Percentiles rank a stretch among this genome's conserved stretches.
phyloP scores from a whole-genome alignment of 73 alveolate species.

The Blepharisma japonicum region DNA sequence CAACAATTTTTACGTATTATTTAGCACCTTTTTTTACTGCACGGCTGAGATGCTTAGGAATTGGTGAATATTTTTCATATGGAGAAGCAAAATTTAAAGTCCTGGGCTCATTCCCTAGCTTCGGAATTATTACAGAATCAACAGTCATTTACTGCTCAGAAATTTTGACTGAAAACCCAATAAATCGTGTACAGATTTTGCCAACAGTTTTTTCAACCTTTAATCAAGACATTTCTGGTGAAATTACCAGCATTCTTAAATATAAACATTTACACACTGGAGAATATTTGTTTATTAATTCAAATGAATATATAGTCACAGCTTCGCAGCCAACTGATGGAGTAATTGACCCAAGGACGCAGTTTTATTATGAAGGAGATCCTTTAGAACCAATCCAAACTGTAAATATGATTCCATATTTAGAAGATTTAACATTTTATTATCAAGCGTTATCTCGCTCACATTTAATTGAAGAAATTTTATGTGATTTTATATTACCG shows the following conservation, averaged over 20 bases:
- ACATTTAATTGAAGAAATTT: not conserved
- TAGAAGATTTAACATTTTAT: slow-evolving; percentile 16
- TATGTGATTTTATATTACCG: not conserved
- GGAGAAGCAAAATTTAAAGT: not conserved
- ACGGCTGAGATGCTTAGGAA: slow-evolving; percentile 1
- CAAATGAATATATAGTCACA: not conserved
- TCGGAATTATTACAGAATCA: slow-evolving; percentile 7
- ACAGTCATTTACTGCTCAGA: slow-evolving; percentile 21
- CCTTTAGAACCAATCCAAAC: slow-evolving; percentile 17
- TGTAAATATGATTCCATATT: not conserved
- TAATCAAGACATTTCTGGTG: not conserved
- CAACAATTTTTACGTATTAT: not conserved
- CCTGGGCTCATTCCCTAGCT: slow-evolving; percentile 21
- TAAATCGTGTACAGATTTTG: not conserved
- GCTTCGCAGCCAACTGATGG: slow-evolving; percentile 28
- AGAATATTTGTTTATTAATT: not conserved
- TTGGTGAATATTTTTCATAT: not conserved
- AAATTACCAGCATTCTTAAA: not conserved
- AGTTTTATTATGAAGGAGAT: slow-evolving; percentile 1
- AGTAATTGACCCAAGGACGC: not conserved
- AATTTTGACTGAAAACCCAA: not conserved
- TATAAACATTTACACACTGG: not conserved
- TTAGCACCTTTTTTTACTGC: not conserved
- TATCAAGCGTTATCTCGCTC: not conserved
- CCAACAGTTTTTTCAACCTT: not conserved